Evolutionary conservation across 345 rosid genomes (phyloP).

Genomic region (Brassica incana): DNA sequence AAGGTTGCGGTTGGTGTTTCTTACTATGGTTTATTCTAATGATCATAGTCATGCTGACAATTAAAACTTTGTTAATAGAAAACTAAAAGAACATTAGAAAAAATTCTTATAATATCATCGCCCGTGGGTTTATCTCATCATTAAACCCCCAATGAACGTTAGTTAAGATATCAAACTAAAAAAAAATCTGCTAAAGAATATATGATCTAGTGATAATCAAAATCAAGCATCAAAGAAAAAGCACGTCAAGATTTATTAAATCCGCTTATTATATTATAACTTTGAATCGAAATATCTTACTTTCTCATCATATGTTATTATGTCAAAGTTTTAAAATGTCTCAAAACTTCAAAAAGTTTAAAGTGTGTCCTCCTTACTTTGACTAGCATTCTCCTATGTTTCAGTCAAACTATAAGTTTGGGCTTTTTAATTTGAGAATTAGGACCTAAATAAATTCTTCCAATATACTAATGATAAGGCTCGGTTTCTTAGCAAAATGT

Average conservation of each 20-base stretch:
- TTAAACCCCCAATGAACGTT: neutral
- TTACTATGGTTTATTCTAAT: conserved; percentile 17
- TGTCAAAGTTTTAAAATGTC: neutral
- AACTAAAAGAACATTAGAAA: neutral
- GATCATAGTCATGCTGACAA: conserved; percentile 8
- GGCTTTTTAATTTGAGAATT: neutral
- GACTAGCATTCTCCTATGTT: neutral
- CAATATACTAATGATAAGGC: neutral
- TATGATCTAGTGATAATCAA: conserved; percentile 26
- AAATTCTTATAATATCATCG: conserved; percentile 11
- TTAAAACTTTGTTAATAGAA: neutral
- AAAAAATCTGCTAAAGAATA: neutral
- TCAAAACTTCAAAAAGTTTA: neutral
- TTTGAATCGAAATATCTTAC: neutral
- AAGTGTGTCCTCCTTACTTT: neutral
- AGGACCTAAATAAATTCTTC: neutral
- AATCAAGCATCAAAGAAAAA: conserved; percentile 13
- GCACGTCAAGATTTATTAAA: neutral
- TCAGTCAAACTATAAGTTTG: neutral
- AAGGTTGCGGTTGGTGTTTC: conserved; percentile 38
- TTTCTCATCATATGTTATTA: neutral
- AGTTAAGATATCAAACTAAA: neutral
- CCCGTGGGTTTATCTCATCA: conserved; percentile 34
- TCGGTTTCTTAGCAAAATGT: neutral
- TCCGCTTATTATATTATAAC: neutral